Evolutionary conservation across 257 asterid species (phyloP).

Genomic region (Osmanthus fragrans): DNA sequence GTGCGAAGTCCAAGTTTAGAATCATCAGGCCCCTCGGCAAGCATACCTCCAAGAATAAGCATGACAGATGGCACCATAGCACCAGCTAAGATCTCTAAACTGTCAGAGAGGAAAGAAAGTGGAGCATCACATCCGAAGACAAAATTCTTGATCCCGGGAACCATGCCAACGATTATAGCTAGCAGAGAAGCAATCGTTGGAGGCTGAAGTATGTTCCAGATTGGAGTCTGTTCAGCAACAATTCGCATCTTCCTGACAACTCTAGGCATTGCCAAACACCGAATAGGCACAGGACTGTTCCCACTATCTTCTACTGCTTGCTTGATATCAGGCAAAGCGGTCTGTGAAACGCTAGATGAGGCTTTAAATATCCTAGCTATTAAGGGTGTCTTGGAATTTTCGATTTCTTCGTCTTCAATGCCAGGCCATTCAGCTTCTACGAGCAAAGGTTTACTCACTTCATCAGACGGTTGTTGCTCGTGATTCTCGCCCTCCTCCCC

Average conservation of each 20-base stretch:
- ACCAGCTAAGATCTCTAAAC: slow-evolving; percentile 43
- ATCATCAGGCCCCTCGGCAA: slow-evolving; percentile 45
- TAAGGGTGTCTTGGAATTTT: slow-evolving; percentile 37
- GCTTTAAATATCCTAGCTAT: slow-evolving; percentile 28
- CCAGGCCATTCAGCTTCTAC: slow-evolving; percentile 51
- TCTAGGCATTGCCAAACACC: slow-evolving; percentile 33
- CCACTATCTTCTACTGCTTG: slow-evolving; percentile 3
- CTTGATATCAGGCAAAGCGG: slow-evolving; percentile 19
- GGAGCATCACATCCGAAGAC: slow-evolving; percentile 42
- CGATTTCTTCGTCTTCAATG: slow-evolving; percentile 34
- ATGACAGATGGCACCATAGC: slow-evolving; percentile 49
- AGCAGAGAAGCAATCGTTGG: slow-evolving; percentile 44
- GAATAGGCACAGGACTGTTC: slow-evolving; percentile 10
- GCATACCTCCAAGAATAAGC: slow-evolving; percentile 52
- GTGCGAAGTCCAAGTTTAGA: slow-evolving; percentile 44
- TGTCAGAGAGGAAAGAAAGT: slow-evolving; percentile 36
- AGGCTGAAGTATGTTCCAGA: slow-evolving; percentile 40
- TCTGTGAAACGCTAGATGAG: slow-evolving; percentile 5
- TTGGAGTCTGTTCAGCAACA: slow-evolving; percentile 43
- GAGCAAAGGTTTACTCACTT: slow-evolving; percentile 31
- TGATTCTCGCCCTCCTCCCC: slow-evolving; percentile 22
- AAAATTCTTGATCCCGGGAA: slow-evolving; percentile 34
- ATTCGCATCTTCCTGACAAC: slow-evolving; percentile 35
- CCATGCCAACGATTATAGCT: slow-evolving; percentile 38
- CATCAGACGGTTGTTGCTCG: slow-evolving; percentile 1